phyloP scores from a whole-genome alignment of 768 basidiomycete species.

The Agaricus subrufescens region DNA sequence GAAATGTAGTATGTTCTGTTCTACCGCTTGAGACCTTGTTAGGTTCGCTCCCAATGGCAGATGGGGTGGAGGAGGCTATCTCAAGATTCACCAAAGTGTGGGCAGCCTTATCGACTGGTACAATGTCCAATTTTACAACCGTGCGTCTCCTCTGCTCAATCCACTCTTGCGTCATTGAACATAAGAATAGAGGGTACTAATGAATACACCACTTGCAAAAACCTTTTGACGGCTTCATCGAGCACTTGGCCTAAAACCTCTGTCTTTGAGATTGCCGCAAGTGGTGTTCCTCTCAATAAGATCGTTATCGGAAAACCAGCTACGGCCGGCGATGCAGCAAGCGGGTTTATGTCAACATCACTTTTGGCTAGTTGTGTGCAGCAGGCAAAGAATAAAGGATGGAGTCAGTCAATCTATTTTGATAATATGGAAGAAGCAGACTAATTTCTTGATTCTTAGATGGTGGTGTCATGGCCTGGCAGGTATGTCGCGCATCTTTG shows the following conservation, averaged over 20 bases:
- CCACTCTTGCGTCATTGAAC: not conserved
- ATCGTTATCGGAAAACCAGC: slow-evolving; percentile 77
- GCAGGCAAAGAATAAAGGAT: slow-evolving; percentile 57
- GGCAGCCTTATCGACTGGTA: slow-evolving; percentile 65
- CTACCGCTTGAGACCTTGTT: slow-evolving; percentile 1
- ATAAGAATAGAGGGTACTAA: slow-evolving; percentile 44
- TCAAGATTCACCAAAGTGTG: slow-evolving; percentile 45
- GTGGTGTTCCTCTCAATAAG: slow-evolving; percentile 56
- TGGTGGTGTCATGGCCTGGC: slow-evolving; percentile 35
- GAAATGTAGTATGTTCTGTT: slow-evolving; percentile 16
- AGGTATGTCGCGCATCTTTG: slow-evolving; percentile 19
- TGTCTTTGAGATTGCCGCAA: slow-evolving; percentile 53
- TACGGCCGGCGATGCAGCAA: slow-evolving; percentile 42
- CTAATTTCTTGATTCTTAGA: slow-evolving; percentile 14
- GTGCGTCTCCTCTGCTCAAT: slow-evolving; percentile 21
- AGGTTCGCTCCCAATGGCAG: slow-evolving; percentile 36
- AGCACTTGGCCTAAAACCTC: slow-evolving; percentile 58
- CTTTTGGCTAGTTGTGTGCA: slow-evolving; percentile 56
- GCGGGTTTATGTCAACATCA: slow-evolving; percentile 56
- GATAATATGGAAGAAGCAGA: not conserved
- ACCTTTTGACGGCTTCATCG: slow-evolving; percentile 56
- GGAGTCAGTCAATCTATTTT: slow-evolving; percentile 46
- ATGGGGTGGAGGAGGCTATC: slow-evolving; percentile 50
- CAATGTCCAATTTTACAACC: slow-evolving; percentile 45
- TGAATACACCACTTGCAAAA: slow-evolving; percentile 62